Percentiles rank a stretch among this genome's conserved stretches.
Evolutionary conservation across 768 basidiomycete genomes (phyloP).

Genomic region (Mycena galopus): DNA sequence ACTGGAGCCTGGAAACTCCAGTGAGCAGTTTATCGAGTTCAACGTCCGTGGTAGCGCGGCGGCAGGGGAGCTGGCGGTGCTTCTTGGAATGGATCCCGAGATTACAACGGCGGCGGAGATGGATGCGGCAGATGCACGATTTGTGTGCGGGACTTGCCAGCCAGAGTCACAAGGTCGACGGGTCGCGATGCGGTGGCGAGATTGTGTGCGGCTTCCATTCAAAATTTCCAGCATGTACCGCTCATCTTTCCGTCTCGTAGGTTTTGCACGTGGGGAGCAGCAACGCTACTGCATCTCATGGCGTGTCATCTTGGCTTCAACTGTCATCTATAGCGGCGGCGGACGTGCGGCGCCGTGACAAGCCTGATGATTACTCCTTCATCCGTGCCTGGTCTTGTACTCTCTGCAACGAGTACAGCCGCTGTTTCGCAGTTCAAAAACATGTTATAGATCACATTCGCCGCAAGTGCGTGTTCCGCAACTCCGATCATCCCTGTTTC

Average conservation of each 20-base stretch:
- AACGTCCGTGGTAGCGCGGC: not conserved
- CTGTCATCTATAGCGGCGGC: not conserved
- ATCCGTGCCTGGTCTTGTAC: not conserved
- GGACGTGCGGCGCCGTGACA: constrained; percentile 5
- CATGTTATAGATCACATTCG: not conserved
- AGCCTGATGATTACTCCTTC: not conserved
- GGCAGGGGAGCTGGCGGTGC: constrained; percentile 1
- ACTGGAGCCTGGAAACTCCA: too few relatives aligned
- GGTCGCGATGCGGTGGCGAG: not conserved
- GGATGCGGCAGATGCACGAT: not conserved
- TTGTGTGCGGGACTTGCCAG: constrained; percentile 13
- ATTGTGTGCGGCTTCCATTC: not conserved
- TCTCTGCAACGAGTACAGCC: not conserved
- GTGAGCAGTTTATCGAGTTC: not conserved
- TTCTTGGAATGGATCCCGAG: constrained; percentile 4
- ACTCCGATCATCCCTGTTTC: too few relatives aligned
- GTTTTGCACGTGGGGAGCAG: not conserved
- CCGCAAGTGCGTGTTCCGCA: not conserved
- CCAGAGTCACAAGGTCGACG: not conserved
- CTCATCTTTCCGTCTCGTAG: not conserved
- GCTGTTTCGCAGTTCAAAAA: not conserved
- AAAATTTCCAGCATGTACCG: not conserved
- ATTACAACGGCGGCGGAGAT: not conserved
- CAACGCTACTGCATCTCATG: too few relatives aligned
- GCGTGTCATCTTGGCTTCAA: not conserved